Evolutionary conservation across 495 filamentous ascomycete species (phyloP).

Genomic region (Annulohypoxylon stygium): DNA sequence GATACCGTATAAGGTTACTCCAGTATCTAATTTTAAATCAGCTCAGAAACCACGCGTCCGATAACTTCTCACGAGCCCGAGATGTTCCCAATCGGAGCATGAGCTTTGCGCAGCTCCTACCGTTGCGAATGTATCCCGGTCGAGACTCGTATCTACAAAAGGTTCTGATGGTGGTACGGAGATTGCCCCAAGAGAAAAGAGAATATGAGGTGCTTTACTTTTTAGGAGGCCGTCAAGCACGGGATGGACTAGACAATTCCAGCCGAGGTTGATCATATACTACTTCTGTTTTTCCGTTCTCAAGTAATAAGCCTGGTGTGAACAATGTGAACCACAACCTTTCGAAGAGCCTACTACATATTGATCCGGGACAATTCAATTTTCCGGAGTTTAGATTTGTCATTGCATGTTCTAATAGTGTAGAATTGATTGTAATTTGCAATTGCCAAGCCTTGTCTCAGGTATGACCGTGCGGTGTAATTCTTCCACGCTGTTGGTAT

Average conservation of each 20-base stretch:
- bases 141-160: conserved; percentile 65
- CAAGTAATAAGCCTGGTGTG: conserved; percentile 45
- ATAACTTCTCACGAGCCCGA: conserved; percentile 51
- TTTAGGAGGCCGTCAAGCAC: conserved; percentile 57
- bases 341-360: conserved; percentile 24
- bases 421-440: conserved; percentile 2
- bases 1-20: neutral
- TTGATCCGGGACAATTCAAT: conserved; percentile 35
- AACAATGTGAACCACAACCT: conserved; percentile 42
- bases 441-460: neutral
- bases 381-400: conserved; percentile 1
- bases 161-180: conserved; percentile 62
- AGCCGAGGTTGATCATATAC: conserved; percentile 64
- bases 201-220: conserved; percentile 60
- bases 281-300: conserved; percentile 50
- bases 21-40: conserved; percentile 12
- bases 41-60: conserved; percentile 32
- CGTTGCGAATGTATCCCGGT: conserved; percentile 60
- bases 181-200: conserved; percentile 56
- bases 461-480: neutral
- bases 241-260: conserved; percentile 60
- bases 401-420: neutral
- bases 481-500: neutral
- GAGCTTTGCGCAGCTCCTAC: conserved; percentile 54
- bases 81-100: conserved; percentile 52